Percentiles rank a stretch among this genome's conserved stretches.
These are phyloP conservation scores for Vitis labrusca DNA, from an alignment of 164 flowering plant species.

Conservation along the genomic window DNA sequence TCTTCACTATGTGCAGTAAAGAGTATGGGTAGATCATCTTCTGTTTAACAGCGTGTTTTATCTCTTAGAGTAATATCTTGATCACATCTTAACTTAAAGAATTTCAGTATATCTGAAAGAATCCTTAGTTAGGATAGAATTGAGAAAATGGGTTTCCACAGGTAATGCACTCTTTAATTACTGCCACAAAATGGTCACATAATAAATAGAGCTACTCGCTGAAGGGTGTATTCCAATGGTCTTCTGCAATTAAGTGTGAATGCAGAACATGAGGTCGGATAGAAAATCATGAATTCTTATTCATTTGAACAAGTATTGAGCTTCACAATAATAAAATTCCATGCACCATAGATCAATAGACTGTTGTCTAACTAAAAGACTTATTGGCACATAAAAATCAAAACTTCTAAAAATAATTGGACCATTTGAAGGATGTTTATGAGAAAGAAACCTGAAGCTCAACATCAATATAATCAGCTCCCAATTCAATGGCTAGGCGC, in stretches of 20 bases:
- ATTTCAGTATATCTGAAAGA: neutral
- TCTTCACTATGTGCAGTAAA: neutral
- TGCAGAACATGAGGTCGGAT: neutral
- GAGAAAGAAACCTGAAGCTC: constrained; percentile 49
- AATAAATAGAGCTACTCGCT: neutral
- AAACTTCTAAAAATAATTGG: neutral
- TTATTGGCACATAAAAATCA: neutral
- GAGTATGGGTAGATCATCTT: neutral
- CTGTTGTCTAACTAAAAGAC: neutral
- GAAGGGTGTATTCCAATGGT: neutral
- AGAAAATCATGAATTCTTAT: neutral
- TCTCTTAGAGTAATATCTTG: neutral
- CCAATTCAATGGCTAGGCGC: constrained; percentile 47
- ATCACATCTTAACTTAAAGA: neutral
- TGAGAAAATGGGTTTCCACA: neutral
- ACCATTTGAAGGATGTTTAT: neutral
- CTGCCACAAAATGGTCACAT: neutral
- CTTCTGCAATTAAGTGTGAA: neutral
- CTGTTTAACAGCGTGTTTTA: neutral
- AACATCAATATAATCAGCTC: constrained; percentile 62
- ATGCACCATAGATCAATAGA: neutral
- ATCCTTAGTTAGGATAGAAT: neutral
- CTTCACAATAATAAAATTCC: neutral
- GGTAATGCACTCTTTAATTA: neutral
- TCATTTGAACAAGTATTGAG: neutral